Percentiles rank a stretch among this genome's conserved stretches.
These are phyloP conservation scores for Dioscorea alata DNA, from an alignment of 106 monocot species.

Conservation along the genomic window DNA sequence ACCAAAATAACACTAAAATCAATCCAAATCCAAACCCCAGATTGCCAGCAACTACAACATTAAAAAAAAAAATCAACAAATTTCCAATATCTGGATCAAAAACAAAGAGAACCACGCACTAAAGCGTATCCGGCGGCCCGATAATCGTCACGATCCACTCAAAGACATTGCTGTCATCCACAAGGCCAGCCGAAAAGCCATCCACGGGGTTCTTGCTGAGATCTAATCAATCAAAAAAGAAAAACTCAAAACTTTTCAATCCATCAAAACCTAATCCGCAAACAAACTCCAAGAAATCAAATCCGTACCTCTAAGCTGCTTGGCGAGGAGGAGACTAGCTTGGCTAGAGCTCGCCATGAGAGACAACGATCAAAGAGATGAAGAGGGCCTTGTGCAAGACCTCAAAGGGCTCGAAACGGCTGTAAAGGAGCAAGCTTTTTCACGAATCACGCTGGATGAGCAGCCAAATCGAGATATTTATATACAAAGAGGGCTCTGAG, in stretches of 20 bases:
- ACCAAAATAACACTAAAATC: neutral
- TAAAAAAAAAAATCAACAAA: no score
- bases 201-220: conserved; percentile 63
- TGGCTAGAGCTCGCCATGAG: conserved; percentile 37
- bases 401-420: no score
- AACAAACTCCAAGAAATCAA: neutral
- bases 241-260: neutral
- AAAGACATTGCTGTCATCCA: conserved; percentile 62
- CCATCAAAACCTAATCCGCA: neutral
- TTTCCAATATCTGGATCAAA: neutral
- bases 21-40: neutral
- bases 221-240: conserved; percentile 36
- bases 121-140: conserved; percentile 68
- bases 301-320: conserved; percentile 47
- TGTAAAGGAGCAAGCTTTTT: no score
- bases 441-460: no score
- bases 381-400: conserved; percentile 51
- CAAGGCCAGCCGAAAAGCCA: conserved; percentile 79
- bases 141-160: conserved; percentile 80
- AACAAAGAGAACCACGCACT: conserved; percentile 25
- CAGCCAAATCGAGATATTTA: no score
- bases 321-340: conserved; percentile 47
- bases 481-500: no score
- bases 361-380: neutral
- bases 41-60: neutral